These are phyloP conservation scores for Niveomyces coronatus DNA, from an alignment of 2,329 filamentous ascomycete genomes.

Conservation along the genomic window DNA sequence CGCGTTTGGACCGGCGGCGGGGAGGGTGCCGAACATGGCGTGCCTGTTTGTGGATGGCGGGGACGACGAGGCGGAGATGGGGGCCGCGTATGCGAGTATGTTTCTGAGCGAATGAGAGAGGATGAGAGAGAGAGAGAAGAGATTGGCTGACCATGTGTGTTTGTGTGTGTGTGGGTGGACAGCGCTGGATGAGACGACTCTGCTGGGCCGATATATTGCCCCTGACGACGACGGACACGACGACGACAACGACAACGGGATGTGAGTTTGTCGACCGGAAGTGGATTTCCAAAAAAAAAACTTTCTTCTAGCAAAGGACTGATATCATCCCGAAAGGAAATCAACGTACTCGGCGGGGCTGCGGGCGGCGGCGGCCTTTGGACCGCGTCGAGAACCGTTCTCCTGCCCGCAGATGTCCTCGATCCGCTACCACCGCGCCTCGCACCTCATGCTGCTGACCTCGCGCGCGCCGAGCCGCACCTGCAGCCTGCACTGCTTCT, in stretches of 20 bases:
- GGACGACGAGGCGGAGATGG: constrained; percentile 29
- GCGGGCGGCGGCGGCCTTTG: no score
- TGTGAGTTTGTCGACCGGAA: no score
- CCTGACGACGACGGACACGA: constrained; percentile 33
- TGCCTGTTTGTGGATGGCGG: constrained; percentile 30
- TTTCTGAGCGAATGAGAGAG: no score
- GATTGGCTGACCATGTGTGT: no score
- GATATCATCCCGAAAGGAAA: no score
- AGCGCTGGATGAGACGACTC: constrained; percentile 25
- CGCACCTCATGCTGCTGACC: constrained; percentile 32
- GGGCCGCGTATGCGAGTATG: constrained; percentile 35
- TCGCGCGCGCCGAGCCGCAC: constrained; percentile 23
- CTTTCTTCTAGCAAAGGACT: no score
- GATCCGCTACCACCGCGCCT: constrained; percentile 35
- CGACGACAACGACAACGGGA: no score
- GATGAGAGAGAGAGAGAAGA: background rate
- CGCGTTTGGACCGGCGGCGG: constrained; percentile 21
- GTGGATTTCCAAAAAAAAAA: no score
- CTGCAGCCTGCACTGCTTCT: constrained; percentile 28
- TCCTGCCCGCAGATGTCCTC: constrained; percentile 33
- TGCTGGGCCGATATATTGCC: constrained; percentile 32
- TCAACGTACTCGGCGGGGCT: no score
- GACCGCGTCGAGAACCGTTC: no score
- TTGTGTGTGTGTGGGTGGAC: no score
- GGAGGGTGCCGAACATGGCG: constrained; percentile 24